phyloP scores from a whole-genome alignment of 768 basidiomycete species.

The Suillus spraguei region DNA sequence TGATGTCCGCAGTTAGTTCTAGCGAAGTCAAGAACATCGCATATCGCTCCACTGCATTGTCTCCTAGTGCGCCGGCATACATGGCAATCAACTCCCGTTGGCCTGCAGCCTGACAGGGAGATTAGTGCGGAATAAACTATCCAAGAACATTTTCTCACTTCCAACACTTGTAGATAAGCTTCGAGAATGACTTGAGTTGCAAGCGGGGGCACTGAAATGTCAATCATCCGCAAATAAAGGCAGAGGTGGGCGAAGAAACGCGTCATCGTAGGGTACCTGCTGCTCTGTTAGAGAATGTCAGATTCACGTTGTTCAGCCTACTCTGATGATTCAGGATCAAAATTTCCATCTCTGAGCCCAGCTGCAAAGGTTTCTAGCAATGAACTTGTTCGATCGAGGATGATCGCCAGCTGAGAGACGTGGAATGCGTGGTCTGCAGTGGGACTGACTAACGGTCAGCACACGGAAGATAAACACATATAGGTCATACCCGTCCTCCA shows the following conservation, averaged over 20 bases:
- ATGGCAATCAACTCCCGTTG: conserved; percentile 88
- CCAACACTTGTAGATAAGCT: conserved; percentile 85
- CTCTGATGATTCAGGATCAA: conserved; percentile 55
- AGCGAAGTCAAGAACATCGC: conserved; percentile 86
- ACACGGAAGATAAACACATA: conserved; percentile 6
- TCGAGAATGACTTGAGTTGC: conserved; percentile 84
- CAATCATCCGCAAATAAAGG: conserved; percentile 56
- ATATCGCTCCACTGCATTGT: conserved; percentile 91
- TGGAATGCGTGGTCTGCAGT: conserved; percentile 78
- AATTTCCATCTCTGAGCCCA: conserved; percentile 54
- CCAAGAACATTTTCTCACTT: conserved; percentile 47
- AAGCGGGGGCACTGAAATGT: conserved; percentile 67
- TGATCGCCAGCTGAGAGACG: conserved; percentile 78
- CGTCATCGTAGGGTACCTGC: conserved; percentile 68
- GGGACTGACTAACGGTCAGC: conserved; percentile 39
- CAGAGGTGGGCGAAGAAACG: conserved; percentile 96
- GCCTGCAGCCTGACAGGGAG: conserved; percentile 56
- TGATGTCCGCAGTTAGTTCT: conserved; percentile 60
- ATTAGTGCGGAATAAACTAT: background rate
- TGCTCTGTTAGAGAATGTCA: conserved; percentile 15
- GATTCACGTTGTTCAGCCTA: conserved; percentile 34
- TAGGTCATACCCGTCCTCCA: conserved; percentile 61
- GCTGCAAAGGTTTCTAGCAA: conserved; percentile 71
- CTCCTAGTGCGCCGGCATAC: conserved; percentile 89
- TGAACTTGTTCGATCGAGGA: conserved; percentile 66